Evolutionary conservation across 2,329 filamentous ascomycete species (phyloP).

Genomic region (Aspergillus novoparasiticus): DNA sequence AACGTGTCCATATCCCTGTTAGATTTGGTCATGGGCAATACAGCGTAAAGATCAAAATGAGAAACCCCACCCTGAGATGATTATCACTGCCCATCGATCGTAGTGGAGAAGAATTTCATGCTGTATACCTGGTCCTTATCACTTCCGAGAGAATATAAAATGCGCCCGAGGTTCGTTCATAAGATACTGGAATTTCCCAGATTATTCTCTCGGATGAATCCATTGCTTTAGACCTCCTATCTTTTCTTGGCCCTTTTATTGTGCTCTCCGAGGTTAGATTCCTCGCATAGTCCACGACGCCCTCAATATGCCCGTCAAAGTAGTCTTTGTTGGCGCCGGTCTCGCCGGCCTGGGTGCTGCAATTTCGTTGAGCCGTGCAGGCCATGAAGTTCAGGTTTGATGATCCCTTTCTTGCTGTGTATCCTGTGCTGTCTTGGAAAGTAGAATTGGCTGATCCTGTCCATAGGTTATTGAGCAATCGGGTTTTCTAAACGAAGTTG

Average conservation of each 20-base stretch:
- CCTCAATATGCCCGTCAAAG: constrained; percentile 8
- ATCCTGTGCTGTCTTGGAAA: not conserved
- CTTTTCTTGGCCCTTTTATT: not conserved
- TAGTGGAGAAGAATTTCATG: not conserved
- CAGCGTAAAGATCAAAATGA: not conserved
- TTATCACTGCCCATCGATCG: not conserved
- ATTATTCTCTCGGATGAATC: not conserved
- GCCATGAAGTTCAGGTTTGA: constrained; percentile 29
- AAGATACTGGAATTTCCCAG: not conserved
- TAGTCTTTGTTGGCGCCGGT: constrained; percentile 15
- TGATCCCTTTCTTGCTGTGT: constrained; percentile 21
- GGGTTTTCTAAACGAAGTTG: constrained; percentile 35
- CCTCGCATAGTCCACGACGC: no score
- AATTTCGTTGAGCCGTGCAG: constrained; percentile 9
- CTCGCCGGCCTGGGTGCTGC: constrained; percentile 13
- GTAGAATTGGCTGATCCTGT: not conserved
- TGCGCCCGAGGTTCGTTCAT: not conserved
- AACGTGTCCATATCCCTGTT: not conserved
- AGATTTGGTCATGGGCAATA: not conserved
- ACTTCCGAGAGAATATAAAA: not conserved
- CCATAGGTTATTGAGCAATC: constrained; percentile 20
- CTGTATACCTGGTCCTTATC: not conserved
- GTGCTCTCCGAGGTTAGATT: no score
- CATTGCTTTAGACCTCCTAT: not conserved
- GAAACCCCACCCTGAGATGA: not conserved